Base-by-base conservation (phyloP, 495 filamentous ascomycete genomes). In the Thozetella sp. region DNA sequence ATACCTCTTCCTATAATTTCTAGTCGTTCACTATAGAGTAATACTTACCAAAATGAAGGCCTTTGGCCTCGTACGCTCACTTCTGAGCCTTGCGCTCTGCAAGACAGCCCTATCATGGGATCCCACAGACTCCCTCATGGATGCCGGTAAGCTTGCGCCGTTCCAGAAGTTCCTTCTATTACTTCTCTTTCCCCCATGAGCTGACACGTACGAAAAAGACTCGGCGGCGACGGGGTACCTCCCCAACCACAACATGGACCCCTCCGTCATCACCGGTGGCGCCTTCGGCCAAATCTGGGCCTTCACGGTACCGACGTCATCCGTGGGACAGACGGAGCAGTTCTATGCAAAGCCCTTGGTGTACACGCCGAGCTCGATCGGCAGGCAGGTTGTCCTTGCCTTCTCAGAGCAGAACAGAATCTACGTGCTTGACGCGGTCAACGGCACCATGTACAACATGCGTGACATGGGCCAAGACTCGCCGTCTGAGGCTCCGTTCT, bases 341-440 rank as follows among this genome's bases (percentile, higher is more conserved):
- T 69, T 70, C 46, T 54, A 63, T 15, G 67, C 67, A 9, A 70
- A 70, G 51, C 68, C 68, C 19, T 43, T 72, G 43, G 66, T 70
- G 12, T 72, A 63, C 51, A 72, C 67, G 3, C 68, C 64, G 12
- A 57, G 26, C 22, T 57, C 59, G 10, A 61, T 63, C 1, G 70
- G 67, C 20, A 59, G 59, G 13, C 67, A 73, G 60, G 57, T 68
- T 34, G 65, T 66, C 22, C 63, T 70, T 48, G 63, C 63, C 43
- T 66, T 67, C 13, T 67, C 66, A 23, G 68, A 67, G 56, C 63
- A 59, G 27, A 74, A 71, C 50, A 59, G 66, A 51, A 66, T 71
- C 27, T 71, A 72, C 50, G 57, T 68, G 12, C 57, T 73, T 48
- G 67, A 74, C 51, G 70, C 68, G 1, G 64, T 61, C 12, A 71